Conservation (phyloP, 768 basidiomycete genomes). For the Lentinula boryana region DNA sequence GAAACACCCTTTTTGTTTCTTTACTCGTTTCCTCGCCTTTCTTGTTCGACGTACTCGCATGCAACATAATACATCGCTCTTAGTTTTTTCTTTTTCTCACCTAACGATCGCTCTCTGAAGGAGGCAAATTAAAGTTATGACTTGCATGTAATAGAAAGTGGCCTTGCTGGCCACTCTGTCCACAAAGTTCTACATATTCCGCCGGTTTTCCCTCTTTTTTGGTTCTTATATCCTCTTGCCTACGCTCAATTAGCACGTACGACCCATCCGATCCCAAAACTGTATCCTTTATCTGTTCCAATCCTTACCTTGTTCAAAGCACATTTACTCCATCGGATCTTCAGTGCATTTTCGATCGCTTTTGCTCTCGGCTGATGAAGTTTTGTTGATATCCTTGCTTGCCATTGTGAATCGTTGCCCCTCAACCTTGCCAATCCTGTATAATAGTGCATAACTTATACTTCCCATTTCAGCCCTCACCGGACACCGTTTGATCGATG, state of each 20-base stretch:
- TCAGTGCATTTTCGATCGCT: not conserved
- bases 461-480: not conserved
- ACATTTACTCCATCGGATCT: not conserved
- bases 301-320: not conserved
- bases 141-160: conserved; percentile 56
- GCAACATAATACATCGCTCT: conserved; percentile 10
- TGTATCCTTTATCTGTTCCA: conserved; percentile 2
- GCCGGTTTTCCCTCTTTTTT: not conserved
- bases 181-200: not conserved
- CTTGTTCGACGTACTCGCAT: conserved; percentile 8
- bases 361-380: not conserved
- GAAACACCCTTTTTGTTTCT: conserved; percentile 17
- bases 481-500: no score
- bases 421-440: not conserved
- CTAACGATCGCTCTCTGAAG: conserved; percentile 58
- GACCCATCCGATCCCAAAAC: not conserved
- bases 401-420: not conserved
- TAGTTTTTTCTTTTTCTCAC: conserved; percentile 21
- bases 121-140: conserved; percentile 54
- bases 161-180: conserved; percentile 3
- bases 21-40: conserved; percentile 11
- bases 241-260: not conserved
- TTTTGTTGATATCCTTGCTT: not conserved
- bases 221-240: not conserved
- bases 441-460: not conserved